phyloP scores from a whole-genome alignment of 768 basidiomycete genomes.

The Lactifluus volemus region DNA sequence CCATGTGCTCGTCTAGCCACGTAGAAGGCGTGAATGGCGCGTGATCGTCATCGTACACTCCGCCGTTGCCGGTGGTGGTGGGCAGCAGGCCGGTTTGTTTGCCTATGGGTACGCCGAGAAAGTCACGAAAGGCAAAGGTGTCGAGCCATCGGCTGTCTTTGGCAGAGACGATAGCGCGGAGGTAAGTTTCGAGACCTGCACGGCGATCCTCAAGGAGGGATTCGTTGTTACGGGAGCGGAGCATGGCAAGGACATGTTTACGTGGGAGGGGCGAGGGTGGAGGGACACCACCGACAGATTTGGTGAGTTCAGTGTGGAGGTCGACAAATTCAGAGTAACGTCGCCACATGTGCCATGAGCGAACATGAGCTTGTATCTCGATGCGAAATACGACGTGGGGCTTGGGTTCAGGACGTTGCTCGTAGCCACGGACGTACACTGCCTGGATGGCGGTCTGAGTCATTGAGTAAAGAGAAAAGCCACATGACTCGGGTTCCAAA shows the following conservation, averaged over 20 bases:
- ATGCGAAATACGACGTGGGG: constrained; percentile 78
- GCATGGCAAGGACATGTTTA: constrained; percentile 69
- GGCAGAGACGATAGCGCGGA: constrained; percentile 75
- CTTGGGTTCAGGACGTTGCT: constrained; percentile 61
- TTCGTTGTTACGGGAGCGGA: constrained; percentile 48
- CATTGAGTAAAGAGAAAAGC: background rate
- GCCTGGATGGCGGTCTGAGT: constrained; percentile 70
- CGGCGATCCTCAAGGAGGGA: constrained; percentile 71
- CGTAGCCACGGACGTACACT: constrained; percentile 57
- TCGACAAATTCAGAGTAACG: constrained; percentile 94
- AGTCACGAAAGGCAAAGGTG: constrained; percentile 69
- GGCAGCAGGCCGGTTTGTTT: constrained; percentile 23
- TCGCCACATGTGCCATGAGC: constrained; percentile 89
- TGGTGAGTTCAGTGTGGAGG: constrained; percentile 72
- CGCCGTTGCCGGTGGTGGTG: background rate
- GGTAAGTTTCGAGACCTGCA: constrained; percentile 69
- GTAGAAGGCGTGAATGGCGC: constrained; percentile 60
- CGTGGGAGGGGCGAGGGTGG: constrained; percentile 78
- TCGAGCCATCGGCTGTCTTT: constrained; percentile 83
- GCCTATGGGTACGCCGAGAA: constrained; percentile 75
- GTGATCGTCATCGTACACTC: constrained; percentile 23
- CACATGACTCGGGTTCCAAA: background rate
- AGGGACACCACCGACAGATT: constrained; percentile 65
- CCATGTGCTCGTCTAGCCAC: constrained; percentile 87
- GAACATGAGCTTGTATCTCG: constrained; percentile 78